phyloP scores from a whole-genome alignment of 441 rosid genomes.

The Hypseocharis bilobata region DNA sequence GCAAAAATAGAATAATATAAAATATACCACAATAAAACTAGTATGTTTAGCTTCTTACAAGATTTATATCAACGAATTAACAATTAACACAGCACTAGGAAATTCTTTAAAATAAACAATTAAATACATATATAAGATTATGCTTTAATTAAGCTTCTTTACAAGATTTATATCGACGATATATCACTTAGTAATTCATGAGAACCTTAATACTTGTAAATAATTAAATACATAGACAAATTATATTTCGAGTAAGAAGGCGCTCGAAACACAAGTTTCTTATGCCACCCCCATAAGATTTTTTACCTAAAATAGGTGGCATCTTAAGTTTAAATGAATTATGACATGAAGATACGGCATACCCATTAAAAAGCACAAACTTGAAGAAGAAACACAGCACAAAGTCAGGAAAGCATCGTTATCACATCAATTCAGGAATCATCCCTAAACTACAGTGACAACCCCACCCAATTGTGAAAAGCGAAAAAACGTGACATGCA shows the following conservation, averaged over 20 bases:
- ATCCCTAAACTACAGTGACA: neutral
- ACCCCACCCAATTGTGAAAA: neutral
- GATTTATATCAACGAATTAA: no score
- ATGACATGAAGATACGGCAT: neutral
- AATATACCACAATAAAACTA: neutral
- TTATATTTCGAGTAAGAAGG: neutral
- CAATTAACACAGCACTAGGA: no score
- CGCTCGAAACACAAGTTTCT: neutral
- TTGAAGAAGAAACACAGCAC: neutral
- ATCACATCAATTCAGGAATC: neutral
- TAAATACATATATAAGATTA: neutral
- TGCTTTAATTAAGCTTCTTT: no score
- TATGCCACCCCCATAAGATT: no score
- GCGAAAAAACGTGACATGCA: neutral
- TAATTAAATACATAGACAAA: neutral
- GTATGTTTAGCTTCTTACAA: neutral
- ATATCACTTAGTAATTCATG: no score
- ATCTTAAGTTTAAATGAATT: neutral
- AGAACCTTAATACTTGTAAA: no score
- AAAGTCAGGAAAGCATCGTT: neutral
- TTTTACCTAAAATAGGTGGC: neutral
- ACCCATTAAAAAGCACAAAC: no score
- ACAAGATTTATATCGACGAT: no score
- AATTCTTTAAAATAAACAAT: neutral
- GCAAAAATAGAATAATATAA: neutral